Percentiles rank a stretch among this genome's conserved stretches.
These are phyloP conservation scores for Eucalyptus cloeziana DNA, from an alignment of 345 rosid genomes.

Conservation along the genomic window DNA sequence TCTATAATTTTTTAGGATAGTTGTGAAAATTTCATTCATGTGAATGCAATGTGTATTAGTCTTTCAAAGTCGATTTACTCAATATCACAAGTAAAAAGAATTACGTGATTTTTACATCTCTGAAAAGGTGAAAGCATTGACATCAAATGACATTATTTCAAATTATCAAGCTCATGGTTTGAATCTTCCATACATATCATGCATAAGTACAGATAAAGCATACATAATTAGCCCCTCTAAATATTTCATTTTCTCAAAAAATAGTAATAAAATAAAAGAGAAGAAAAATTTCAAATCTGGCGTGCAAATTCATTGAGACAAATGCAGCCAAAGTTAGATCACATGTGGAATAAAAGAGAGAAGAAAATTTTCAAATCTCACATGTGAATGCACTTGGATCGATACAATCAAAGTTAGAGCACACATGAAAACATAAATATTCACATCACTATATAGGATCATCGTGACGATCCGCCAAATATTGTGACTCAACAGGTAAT, in stretches of 20 bases:
- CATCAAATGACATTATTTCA: neutral
- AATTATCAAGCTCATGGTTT: neutral
- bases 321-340: neutral
- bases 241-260: neutral
- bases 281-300: neutral
- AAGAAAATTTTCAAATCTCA: no score
- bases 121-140: neutral
- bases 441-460: neutral
- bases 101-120: neutral
- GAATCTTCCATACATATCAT: neutral
- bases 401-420: no score
- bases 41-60: neutral
- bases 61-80: neutral
- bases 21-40: neutral
- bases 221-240: neutral
- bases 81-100: neutral
- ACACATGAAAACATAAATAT: no score
- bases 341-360: neutral
- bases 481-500: neutral
- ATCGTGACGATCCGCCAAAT: neutral
- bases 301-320: neutral
- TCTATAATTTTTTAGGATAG: neutral
- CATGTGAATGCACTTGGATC: neutral
- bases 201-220: neutral
- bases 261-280: no score